Evolutionary conservation across 169 alveolate genomes (phyloP).

Genomic region (Plasmodium coatneyi): DNA sequence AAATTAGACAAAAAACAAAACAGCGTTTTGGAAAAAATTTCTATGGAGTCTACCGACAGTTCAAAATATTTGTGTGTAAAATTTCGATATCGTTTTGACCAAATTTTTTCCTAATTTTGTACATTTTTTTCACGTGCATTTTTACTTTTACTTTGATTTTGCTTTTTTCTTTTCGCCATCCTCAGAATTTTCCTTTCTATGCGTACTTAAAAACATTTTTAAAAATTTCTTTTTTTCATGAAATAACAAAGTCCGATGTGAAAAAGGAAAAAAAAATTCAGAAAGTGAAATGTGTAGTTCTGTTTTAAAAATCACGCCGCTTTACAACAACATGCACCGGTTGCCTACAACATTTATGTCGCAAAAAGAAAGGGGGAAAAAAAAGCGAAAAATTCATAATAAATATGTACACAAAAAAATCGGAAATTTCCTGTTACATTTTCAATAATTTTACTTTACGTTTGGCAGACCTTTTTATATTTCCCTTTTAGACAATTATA

Average conservation of each 20-base stretch:
- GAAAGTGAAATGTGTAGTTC: constrained; percentile 36
- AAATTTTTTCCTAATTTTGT: constrained; percentile 2
- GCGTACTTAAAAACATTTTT: constrained; percentile 7
- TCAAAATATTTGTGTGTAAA: constrained; percentile 24
- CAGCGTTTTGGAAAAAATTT: constrained; percentile 5
- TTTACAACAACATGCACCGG: constrained; percentile 52
- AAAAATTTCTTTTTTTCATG: not conserved
- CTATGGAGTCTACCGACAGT: constrained; percentile 28
- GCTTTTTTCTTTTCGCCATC: not conserved
- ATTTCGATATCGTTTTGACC: not conserved
- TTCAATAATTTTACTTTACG: not conserved
- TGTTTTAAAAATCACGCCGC: constrained; percentile 46
- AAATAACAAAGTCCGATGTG: not conserved
- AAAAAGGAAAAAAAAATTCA: not conserved
- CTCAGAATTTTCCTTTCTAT: constrained; percentile 34
- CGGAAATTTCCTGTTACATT: not conserved
- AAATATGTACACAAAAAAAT: not conserved
- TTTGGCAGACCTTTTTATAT: not conserved
- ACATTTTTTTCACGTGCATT: not conserved
- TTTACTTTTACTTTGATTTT: not conserved
- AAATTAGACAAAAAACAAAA: constrained; percentile 5
- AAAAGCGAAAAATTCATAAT: constrained; percentile 3
- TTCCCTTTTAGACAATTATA: not conserved
- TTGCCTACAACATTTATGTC: constrained; percentile 51
- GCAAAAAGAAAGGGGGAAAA: not conserved